Evolutionary conservation across 2,329 filamentous ascomycete genomes (phyloP).

Genomic region (Boeremia exigua): DNA sequence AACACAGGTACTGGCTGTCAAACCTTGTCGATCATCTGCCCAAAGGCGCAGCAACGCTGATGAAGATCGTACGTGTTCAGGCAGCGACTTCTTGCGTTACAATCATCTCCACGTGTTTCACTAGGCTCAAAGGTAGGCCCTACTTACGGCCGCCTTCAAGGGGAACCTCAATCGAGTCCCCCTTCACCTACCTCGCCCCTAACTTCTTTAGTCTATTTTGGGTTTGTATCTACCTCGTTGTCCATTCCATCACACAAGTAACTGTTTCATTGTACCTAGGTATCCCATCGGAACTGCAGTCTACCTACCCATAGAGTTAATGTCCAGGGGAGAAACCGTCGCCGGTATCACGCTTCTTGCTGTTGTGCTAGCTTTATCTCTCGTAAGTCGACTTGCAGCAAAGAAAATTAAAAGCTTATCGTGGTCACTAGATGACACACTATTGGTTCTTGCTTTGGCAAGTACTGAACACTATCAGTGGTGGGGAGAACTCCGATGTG

Average conservation of each 20-base stretch:
- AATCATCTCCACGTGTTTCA: slow-evolving; percentile 23
- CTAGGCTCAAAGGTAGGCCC: slow-evolving; percentile 10
- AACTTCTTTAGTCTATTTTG: slow-evolving; percentile 9
- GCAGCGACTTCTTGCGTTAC: slow-evolving; percentile 7
- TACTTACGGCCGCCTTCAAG: slow-evolving; percentile 3
- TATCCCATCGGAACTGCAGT: slow-evolving; percentile 9
- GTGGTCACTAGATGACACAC: slow-evolving; percentile 31
- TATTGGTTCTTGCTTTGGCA: slow-evolving; percentile 31
- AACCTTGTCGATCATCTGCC: slow-evolving; percentile 9
- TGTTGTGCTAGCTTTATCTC: slow-evolving; percentile 24
- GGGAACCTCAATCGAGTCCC: slow-evolving; percentile 12
- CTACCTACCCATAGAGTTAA: slow-evolving; percentile 11
- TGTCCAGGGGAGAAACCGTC: slow-evolving; percentile 20
- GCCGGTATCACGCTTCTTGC: slow-evolving; percentile 24
- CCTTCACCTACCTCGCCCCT: not conserved
- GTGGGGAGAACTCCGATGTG: not conserved
- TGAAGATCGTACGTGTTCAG: not conserved
- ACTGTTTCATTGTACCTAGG: slow-evolving; percentile 13
- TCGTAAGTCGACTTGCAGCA: slow-evolving; percentile 25
- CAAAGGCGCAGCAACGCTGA: not conserved
- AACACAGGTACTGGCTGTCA: slow-evolving; percentile 3
- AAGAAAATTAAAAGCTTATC: slow-evolving; percentile 26
- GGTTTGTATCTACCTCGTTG: not conserved
- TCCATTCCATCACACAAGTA: slow-evolving; percentile 12
- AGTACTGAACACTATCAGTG: not conserved